Evolutionary conservation across 1,284 basidiomycete species (phyloP).

Genomic region (Fomitopsis pinicola): DNA sequence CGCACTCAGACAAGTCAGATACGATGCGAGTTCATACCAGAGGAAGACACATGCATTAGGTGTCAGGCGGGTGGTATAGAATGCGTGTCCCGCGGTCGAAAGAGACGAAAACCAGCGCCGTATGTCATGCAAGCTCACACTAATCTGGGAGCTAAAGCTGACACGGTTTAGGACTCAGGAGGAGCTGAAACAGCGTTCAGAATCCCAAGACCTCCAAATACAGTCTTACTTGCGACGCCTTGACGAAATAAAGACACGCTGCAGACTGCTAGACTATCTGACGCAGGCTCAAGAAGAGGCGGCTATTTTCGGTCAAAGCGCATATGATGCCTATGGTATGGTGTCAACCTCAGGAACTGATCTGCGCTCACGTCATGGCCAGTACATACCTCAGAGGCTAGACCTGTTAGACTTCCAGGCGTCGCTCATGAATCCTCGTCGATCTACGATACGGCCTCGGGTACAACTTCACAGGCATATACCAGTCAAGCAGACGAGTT

Average conservation of each 20-base stretch:
- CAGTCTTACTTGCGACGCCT: conserved; percentile 41
- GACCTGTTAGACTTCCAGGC: too few relatives aligned
- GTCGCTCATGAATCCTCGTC: too few relatives aligned
- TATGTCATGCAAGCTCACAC: conserved; percentile 24
- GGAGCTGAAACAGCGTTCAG: conserved; percentile 44
- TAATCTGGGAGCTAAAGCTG: neutral
- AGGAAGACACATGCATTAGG: conserved; percentile 41
- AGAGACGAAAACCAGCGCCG: conserved; percentile 54
- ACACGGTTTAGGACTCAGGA: conserved; percentile 46
- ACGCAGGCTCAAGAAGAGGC: conserved; percentile 22
- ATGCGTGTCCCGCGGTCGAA: conserved; percentile 47
- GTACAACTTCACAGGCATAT: too few relatives aligned
- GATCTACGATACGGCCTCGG: too few relatives aligned
- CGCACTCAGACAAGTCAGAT: conserved; percentile 31
- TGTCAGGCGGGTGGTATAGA: conserved; percentile 41
- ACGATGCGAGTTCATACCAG: conserved; percentile 44
- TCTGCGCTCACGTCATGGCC: too few relatives aligned
- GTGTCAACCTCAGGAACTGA: neutral
- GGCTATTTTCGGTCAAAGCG: neutral
- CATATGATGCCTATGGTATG: neutral
- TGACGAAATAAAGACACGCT: conserved; percentile 39
- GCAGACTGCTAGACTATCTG: conserved; percentile 39
- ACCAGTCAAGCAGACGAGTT: too few relatives aligned
- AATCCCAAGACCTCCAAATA: conserved; percentile 46
- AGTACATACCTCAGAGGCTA: too few relatives aligned